Conservation (phyloP, 495 filamentous ascomycete species). For the Trichoderma reesei region DNA sequence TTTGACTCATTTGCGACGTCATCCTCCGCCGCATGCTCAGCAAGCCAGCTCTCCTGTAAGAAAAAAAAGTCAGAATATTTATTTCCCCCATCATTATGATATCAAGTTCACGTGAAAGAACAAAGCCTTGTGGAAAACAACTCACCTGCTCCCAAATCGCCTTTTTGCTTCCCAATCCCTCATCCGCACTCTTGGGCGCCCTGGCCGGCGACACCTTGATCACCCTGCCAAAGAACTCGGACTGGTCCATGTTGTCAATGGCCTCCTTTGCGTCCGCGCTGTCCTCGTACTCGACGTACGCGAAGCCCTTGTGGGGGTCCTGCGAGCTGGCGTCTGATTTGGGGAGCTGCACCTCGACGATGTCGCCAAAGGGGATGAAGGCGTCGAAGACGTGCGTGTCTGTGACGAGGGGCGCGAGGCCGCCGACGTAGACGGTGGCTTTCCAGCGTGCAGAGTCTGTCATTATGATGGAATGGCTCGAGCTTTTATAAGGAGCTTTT, state of each 20-base stretch:
- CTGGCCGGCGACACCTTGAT: slow-evolving; percentile 90
- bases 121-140: slow-evolving; percentile 4
- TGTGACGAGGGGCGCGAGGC: slow-evolving; percentile 72
- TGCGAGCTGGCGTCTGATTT: slow-evolving; percentile 62
- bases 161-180: slow-evolving; percentile 85
- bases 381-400: slow-evolving; percentile 68
- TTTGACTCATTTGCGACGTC: slow-evolving; percentile 52
- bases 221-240: slow-evolving; percentile 86
- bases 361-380: slow-evolving; percentile 93
- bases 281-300: slow-evolving; percentile 90
- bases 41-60: slow-evolving; percentile 79
- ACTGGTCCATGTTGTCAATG: slow-evolving; percentile 98
- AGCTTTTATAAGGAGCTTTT: neutral
- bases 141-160: slow-evolving; percentile 96
- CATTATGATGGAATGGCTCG: slow-evolving; percentile 40
- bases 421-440: slow-evolving; percentile 83
- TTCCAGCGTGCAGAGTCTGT: slow-evolving; percentile 77
- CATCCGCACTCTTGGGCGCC: slow-evolving; percentile 77
- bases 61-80: slow-evolving; percentile 28
- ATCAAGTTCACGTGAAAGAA: neutral
- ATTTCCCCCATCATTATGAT: neutral
- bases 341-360: slow-evolving; percentile 80
- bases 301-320: slow-evolving; percentile 83
- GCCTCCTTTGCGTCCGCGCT: slow-evolving; percentile 83
- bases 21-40: slow-evolving; percentile 80